These are phyloP conservation scores for Carallia brachiata DNA, from an alignment of 345 rosid genomes.

Conservation along the genomic window DNA sequence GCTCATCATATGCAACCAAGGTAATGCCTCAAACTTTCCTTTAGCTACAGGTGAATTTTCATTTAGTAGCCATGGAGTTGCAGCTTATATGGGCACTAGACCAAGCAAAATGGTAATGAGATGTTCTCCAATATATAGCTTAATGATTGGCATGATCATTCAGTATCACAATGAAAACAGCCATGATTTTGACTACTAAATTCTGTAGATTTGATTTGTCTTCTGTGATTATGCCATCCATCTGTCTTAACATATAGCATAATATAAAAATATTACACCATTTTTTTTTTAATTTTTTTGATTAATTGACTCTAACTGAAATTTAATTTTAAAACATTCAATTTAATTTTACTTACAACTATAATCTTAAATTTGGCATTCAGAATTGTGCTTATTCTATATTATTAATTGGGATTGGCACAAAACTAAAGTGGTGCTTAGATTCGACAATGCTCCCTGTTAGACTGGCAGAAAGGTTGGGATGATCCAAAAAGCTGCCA, in stretches of 20 bases:
- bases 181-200: background rate
- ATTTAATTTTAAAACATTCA: too few relatives aligned
- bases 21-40: conserved; percentile 31
- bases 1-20: conserved; percentile 53
- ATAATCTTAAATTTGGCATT: background rate
- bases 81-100: background rate
- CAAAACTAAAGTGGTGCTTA: background rate
- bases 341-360: too few relatives aligned
- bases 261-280: background rate
- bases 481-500: background rate
- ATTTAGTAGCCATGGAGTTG: background rate
- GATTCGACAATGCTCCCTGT: background rate
- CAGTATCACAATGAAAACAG: background rate
- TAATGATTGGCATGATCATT: too few relatives aligned
- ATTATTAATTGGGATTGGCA: background rate
- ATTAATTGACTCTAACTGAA: too few relatives aligned
- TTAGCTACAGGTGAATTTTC: background rate
- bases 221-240: background rate
- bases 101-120: background rate
- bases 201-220: too few relatives aligned
- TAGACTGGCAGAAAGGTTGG: too few relatives aligned
- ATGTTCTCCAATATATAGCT: background rate
- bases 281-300: too few relatives aligned
- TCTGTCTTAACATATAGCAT: background rate
- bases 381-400: background rate